Conservation (phyloP, 2,329 filamentous ascomycete genomes). For the Setomelanomma holmii region DNA sequence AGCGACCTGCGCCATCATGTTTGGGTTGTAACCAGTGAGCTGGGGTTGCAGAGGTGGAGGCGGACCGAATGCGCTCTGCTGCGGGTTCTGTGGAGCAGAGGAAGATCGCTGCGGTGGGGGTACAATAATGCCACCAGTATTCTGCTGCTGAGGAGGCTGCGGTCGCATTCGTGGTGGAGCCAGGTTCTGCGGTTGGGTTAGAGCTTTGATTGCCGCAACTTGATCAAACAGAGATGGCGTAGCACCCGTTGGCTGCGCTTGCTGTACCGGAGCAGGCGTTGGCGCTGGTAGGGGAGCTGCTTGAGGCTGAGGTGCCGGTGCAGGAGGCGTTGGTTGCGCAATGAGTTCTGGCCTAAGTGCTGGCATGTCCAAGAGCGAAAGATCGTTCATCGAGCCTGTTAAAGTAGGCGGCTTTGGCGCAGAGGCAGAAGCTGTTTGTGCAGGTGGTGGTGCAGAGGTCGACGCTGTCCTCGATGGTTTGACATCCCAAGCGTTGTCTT, state of each 20-base stretch:
- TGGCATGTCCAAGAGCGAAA: slow-evolving; percentile 67
- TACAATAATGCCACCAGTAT: slow-evolving; percentile 69
- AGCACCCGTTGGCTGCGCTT: slow-evolving; percentile 55
- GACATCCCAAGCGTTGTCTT: slow-evolving; percentile 97
- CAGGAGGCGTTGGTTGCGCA: slow-evolving; percentile 49
- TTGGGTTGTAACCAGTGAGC: slow-evolving; percentile 72
- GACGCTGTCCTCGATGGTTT: slow-evolving; percentile 74
- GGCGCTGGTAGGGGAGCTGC: slow-evolving; percentile 44
- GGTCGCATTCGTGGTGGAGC: slow-evolving; percentile 70
- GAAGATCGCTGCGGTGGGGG: slow-evolving; percentile 82
- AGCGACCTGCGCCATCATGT: slow-evolving; percentile 69
- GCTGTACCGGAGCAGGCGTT: slow-evolving; percentile 42
- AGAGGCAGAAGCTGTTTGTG: slow-evolving; percentile 55
- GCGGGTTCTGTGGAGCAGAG: slow-evolving; percentile 81
- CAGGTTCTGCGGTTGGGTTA: slow-evolving; percentile 45
- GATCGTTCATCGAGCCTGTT: slow-evolving; percentile 73
- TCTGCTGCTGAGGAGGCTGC: slow-evolving; percentile 69
- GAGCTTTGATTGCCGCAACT: slow-evolving; percentile 47
- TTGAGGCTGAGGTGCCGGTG: slow-evolving; percentile 53
- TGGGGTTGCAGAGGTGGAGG: slow-evolving; percentile 79
- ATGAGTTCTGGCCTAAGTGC: slow-evolving; percentile 46
- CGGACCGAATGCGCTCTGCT: slow-evolving; percentile 72
- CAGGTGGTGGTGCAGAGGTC: slow-evolving; percentile 49
- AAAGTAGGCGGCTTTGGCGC: slow-evolving; percentile 41
- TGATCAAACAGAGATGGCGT: slow-evolving; percentile 46